These are phyloP conservation scores for Phytopythium delawarense DNA, from an alignment of 352 stramenopile species.

Conservation along the genomic window DNA sequence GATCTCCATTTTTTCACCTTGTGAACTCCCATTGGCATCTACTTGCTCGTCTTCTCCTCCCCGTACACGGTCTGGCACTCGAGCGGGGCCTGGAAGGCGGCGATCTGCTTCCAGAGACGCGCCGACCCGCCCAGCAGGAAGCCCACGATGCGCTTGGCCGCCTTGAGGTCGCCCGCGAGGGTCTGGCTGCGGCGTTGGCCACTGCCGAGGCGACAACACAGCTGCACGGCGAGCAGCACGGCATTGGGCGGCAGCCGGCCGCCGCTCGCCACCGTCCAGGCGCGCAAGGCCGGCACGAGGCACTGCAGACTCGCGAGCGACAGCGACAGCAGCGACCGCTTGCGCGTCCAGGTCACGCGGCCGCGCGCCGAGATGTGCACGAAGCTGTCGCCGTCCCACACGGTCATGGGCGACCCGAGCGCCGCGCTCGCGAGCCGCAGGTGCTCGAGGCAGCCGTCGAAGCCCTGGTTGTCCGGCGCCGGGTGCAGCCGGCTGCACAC, in stretches of 20 bases:
- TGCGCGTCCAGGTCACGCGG: constrained; percentile 47
- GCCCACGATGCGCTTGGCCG: constrained; percentile 49
- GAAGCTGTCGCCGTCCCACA: constrained; percentile 86
- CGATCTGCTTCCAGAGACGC: constrained; percentile 69
- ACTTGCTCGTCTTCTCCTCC: background rate
- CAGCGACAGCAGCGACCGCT: constrained; percentile 60
- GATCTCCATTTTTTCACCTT: background rate
- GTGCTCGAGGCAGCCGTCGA: constrained; percentile 88
- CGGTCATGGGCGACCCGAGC: constrained; percentile 48
- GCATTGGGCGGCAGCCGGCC: constrained; percentile 30
- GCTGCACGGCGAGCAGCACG: constrained; percentile 41
- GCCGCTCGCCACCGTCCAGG: constrained; percentile 39
- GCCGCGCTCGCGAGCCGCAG: constrained; percentile 57
- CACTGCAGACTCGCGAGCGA: constrained; percentile 59
- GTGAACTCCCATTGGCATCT: background rate
- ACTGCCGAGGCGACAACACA: constrained; percentile 46
- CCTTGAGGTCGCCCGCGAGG: constrained; percentile 16
- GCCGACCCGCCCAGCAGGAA: constrained; percentile 59
- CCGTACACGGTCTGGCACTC: constrained; percentile 46
- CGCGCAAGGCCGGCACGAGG: constrained; percentile 38
- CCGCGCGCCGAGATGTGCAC: constrained; percentile 53
- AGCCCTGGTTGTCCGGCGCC: constrained; percentile 84
- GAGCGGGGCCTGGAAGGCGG: constrained; percentile 31
- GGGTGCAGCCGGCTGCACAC: constrained; percentile 75
- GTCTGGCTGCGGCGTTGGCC: constrained; percentile 20